These are phyloP conservation scores for Mycosphaerelloides madeirae DNA, from an alignment of 2,329 filamentous ascomycete genomes.

Conservation along the genomic window DNA sequence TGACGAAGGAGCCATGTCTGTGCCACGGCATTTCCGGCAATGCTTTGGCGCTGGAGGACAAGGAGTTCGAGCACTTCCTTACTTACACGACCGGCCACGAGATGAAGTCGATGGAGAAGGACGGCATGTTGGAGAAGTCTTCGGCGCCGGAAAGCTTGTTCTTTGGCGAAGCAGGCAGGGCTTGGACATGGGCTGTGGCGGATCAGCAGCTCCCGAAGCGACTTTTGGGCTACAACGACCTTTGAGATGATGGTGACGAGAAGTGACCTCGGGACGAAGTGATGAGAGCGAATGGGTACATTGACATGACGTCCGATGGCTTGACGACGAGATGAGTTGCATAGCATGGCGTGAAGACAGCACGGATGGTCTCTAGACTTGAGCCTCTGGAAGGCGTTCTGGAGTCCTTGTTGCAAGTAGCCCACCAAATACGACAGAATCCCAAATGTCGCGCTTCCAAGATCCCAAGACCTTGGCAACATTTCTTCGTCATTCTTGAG, in stretches of 20 bases:
- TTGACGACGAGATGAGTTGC: constrained; percentile 1
- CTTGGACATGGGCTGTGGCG: constrained; percentile 42
- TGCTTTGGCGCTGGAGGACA: constrained; percentile 51
- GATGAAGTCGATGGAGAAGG: constrained; percentile 50
- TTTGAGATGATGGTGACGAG: constrained; percentile 29
- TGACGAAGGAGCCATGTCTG: constrained; percentile 61
- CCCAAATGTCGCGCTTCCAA: too few species aligned
- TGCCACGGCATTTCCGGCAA: constrained; percentile 64
- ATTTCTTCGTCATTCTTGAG: background rate
- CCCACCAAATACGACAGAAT: background rate
- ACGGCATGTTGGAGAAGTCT: constrained; percentile 49
- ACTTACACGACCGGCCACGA: constrained; percentile 54
- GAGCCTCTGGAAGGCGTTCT: background rate
- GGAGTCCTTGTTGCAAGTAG: background rate
- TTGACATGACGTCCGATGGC: background rate
- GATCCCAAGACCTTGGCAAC: background rate
- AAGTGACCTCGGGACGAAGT: too few species aligned
- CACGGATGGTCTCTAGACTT: background rate
- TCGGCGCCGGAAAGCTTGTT: constrained; percentile 48
- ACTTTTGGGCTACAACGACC: constrained; percentile 48
- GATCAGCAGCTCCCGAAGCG: constrained; percentile 44
- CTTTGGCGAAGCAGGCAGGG: constrained; percentile 40
- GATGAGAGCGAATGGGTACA: too few species aligned
- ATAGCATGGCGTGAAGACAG: background rate
- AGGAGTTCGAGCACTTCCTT: constrained; percentile 54